Evolutionary conservation across 2,329 filamentous ascomycete genomes (phyloP), one percentile per base, ranked within the genome.

Genomic region (Pyrenophora seminiperda): DNA sequence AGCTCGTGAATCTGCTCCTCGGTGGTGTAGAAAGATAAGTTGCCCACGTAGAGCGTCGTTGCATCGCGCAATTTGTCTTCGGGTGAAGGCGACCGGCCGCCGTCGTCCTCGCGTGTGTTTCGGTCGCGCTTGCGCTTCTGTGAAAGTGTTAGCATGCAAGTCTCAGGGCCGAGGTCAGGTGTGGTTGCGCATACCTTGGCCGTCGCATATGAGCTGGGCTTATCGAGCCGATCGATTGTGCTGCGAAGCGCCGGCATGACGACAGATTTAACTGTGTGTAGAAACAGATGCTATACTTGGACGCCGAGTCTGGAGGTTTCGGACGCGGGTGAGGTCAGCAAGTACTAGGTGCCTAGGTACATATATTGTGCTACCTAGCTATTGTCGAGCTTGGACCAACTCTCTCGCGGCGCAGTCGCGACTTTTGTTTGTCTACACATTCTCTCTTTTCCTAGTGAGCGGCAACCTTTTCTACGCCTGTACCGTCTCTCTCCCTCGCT

Each of bases 1-100:
- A 97, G 85, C 76, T 97, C 93, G 75, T 97, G 93, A 53, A 99
- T 96, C 73, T 99, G 94, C 77, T 99, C 94, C 74, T 99, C 94
- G 48, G 94, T 99, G 18, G 94, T 99, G 81, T 96, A 97, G 78
- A 97, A 97, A 32, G 92, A 95, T 83, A 99, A 81, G 74, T 99
- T 99, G 66, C 94, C 94, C 38, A 99, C 93, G 70, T 99, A 99
- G 71, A 99, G 89, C 0, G 94, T 99, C 7, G 93, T 92, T 32
- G 94, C 91, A 72, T 94, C 81, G 59, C 84, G 88, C 52, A 99
- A 80, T 56, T 91, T 90, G 60, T 96, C 91, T 53, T 90, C 86
- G 36, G 83, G 76, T 32, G 88, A 84, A 7, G 77, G 76, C n/a
- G 74, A 75, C n/a, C 76, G 76, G 41, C 66, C 76, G 30, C 50